Evolutionary conservation across 2,329 filamentous ascomycete genomes (phyloP), one percentile per base, ranked within the genome.

Genomic region (Atkinsonella hypoxylon): DNA sequence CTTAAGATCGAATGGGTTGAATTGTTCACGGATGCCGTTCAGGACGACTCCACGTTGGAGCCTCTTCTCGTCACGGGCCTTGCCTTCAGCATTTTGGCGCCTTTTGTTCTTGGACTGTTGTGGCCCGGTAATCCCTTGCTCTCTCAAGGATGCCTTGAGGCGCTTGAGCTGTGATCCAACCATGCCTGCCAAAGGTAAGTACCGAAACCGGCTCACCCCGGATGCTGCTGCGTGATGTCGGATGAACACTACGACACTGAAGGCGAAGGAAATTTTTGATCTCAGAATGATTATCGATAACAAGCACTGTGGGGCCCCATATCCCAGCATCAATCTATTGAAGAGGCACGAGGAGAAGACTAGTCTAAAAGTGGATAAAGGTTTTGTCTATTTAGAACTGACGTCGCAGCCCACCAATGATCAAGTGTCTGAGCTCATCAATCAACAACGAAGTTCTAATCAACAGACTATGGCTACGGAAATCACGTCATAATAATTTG

Each of bases 1-100:
- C 68, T 94, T 94, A 65, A 95, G 80, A 64, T 98, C 93, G 68
- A 98, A 98, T 0, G 93, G 93, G 66, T 98, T 98, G 78, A 97
- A 97, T 58, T 90, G 85, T 62, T 97, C 90, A 63, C 93, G 85
- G 64, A 98, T 96, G 51, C 80, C 81, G 59, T 87, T 82, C 55
- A 98, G 76, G 15, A 89, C 87, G 51, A 82, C 83, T 62, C 85
- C 80, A 62, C 85, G 81, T 64, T 89, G 81, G 26, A 88, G 77
- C 53, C 87, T 83, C 67, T 89, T 87, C 61, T 91, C 83, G 58
- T 70, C 72, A 55, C 78, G 80, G 55, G 76, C 77, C 51, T 79
- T 81, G 48, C 77, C 79, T 67, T 83, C 82, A 49, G 76, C 80
- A 62, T 79, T 77, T 63, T 85, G 82, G 61, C 87, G 87, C 66